Evolutionary conservation across 2,329 filamentous ascomycete species (phyloP).

Genomic region (Pleomassaria siparia): DNA sequence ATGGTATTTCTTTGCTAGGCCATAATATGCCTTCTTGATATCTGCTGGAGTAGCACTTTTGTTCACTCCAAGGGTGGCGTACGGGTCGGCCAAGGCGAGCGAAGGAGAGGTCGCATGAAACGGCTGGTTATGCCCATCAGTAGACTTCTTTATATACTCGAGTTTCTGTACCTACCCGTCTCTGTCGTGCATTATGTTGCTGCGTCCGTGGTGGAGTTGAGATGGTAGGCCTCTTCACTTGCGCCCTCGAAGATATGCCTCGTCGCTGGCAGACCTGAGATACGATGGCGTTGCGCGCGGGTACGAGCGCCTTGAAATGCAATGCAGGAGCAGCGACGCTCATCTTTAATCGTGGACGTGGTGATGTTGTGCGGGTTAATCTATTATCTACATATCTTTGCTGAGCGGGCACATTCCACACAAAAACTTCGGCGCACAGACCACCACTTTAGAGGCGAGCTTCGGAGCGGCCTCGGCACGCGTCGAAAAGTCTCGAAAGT

Average conservation of each 20-base stretch:
- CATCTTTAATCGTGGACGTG: slow-evolving; percentile 24
- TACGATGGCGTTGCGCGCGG: slow-evolving; percentile 34
- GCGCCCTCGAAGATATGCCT: slow-evolving; percentile 30
- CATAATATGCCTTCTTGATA: slow-evolving; percentile 99
- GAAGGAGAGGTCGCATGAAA: slow-evolving; percentile 55
- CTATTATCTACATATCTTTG: slow-evolving; percentile 6
- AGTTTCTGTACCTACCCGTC: slow-evolving; percentile 30
- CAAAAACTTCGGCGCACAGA: slow-evolving; percentile 19
- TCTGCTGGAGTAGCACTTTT: slow-evolving; percentile 80
- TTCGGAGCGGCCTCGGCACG: background rate
- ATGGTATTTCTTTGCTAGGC: slow-evolving; percentile 94
- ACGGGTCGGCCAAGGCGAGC: slow-evolving; percentile 74
- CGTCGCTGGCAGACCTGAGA: slow-evolving; percentile 35
- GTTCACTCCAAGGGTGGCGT: slow-evolving; percentile 79
- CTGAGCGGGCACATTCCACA: background rate
- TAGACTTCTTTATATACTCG: background rate
- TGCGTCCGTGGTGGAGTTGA: slow-evolving; percentile 16
- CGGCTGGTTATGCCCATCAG: slow-evolving; percentile 19
- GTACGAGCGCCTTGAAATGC: slow-evolving; percentile 35
- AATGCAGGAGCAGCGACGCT: slow-evolving; percentile 36
- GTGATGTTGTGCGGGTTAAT: background rate
- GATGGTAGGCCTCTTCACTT: slow-evolving; percentile 27
- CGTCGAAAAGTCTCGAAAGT: slow-evolving; percentile 1
- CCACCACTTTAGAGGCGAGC: slow-evolving; percentile 1
- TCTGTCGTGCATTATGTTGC: slow-evolving; percentile 24